phyloP scores from a whole-genome alignment of 2,329 filamentous ascomycete genomes.

The Truncatella angustata region DNA sequence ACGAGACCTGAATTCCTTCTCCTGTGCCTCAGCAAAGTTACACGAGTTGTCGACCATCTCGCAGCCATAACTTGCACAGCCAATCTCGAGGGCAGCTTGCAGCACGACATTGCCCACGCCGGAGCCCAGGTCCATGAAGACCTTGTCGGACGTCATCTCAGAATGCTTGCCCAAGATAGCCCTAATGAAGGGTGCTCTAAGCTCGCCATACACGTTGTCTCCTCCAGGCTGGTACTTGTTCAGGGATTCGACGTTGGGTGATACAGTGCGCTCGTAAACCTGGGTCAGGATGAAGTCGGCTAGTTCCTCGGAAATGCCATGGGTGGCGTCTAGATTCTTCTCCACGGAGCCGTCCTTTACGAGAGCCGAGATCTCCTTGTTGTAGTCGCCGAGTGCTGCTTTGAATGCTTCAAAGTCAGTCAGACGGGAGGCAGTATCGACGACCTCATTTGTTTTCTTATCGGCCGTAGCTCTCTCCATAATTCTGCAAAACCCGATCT shows the following conservation, averaged over 20 bases:
- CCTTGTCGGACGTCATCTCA: slow-evolving; percentile 74
- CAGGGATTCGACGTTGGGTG: slow-evolving; percentile 80
- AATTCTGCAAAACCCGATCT: slow-evolving; percentile 71
- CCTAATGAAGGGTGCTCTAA: slow-evolving; percentile 80
- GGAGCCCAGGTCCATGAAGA: slow-evolving; percentile 93
- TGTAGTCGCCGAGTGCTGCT: slow-evolving; percentile 73
- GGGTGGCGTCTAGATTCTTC: slow-evolving; percentile 66
- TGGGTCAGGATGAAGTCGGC: slow-evolving; percentile 82
- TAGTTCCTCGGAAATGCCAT: slow-evolving; percentile 68
- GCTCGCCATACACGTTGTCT: slow-evolving; percentile 92
- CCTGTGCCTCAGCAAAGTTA: slow-evolving; percentile 76
- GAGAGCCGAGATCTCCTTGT: slow-evolving; percentile 63
- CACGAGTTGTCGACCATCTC: slow-evolving; percentile 94
- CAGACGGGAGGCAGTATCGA: neutral
- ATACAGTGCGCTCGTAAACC: slow-evolving; percentile 89
- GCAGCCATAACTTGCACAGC: slow-evolving; percentile 93
- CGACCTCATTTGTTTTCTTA: slow-evolving; percentile 59
- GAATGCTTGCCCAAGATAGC: slow-evolving; percentile 76
- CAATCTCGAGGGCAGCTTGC: slow-evolving; percentile 88
- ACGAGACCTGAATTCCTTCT: slow-evolving; percentile 78
- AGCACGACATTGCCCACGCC: slow-evolving; percentile 95
- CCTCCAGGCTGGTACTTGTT: slow-evolving; percentile 85
- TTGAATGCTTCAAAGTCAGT: slow-evolving; percentile 61
- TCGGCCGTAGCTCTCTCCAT: slow-evolving; percentile 72
- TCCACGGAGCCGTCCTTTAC: slow-evolving; percentile 70